A percentile compares a stretch with the other conserved stretches of the same genome.
phyloP scores from a whole-genome alignment of 2,329 filamentous ascomycete genomes.

The Monilinia fructicola region DNA sequence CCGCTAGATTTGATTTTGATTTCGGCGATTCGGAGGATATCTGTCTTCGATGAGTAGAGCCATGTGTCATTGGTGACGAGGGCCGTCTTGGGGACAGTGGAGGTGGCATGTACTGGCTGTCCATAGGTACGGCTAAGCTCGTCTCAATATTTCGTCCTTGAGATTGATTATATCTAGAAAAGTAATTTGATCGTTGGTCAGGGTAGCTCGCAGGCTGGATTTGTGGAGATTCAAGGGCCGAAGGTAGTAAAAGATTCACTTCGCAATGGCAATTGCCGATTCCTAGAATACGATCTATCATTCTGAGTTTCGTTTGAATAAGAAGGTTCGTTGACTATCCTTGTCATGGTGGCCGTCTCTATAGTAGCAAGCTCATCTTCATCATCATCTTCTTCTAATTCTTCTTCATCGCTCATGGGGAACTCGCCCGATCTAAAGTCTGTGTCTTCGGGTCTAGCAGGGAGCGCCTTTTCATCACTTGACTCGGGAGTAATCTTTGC shows the following conservation, averaged over 20 bases:
- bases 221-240: slow-evolving; percentile 35
- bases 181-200: slow-evolving; percentile 26
- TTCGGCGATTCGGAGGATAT: slow-evolving; percentile 11
- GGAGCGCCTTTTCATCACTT: slow-evolving; percentile 71
- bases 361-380: slow-evolving; percentile 49
- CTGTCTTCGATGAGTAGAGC: slow-evolving; percentile 40
- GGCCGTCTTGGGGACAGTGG: slow-evolving; percentile 67
- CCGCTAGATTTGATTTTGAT: slow-evolving; percentile 26
- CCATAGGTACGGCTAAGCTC: slow-evolving; percentile 52
- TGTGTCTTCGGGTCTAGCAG: slow-evolving; percentile 65
- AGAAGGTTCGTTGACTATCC: slow-evolving; percentile 48
- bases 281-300: slow-evolving; percentile 31
- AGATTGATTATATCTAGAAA: slow-evolving; percentile 11
- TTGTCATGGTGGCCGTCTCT: slow-evolving; percentile 54
- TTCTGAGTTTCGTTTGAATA: slow-evolving; percentile 32
- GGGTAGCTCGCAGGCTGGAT: slow-evolving; percentile 39
- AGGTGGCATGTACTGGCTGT: slow-evolving; percentile 64
- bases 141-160: slow-evolving; percentile 15
- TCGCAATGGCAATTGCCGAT: slow-evolving; percentile 38
- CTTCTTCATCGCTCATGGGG: slow-evolving; percentile 36
- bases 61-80: slow-evolving; percentile 46
- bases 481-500: slow-evolving; percentile 64
- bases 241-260: slow-evolving; percentile 41
- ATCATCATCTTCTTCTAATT: slow-evolving; percentile 39
- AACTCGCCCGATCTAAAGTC: slow-evolving; percentile 47